Base-by-base conservation (phyloP, 345 rosid species). In the Eutrema heterophyllum region DNA sequence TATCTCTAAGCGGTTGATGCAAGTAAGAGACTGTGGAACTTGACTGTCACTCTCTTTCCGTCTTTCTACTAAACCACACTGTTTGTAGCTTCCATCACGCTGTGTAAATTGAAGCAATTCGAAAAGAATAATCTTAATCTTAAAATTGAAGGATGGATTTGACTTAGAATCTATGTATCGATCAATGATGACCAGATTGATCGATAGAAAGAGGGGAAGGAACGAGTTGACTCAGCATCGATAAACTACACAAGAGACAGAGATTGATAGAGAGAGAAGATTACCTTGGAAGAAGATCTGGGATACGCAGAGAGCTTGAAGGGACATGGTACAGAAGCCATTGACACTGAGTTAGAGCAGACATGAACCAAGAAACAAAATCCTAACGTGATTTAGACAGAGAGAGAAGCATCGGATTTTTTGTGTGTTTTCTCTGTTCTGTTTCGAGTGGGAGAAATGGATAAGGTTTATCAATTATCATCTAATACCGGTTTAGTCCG, bases 251-350 rank as follows among this genome's bases (percentile, higher is more conserved):
- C 27, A 59, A 44, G 44, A 13, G 14, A 35, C 36, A 55, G 18
- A 29, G 11, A 9, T 29, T 27, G 44, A 59, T 16, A 72, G 26
- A 53, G 54, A 68, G 63, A 72, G 44, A 11, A 5, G 36, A 3
- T 26, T 50, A 81, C 84, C 67, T 78, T 68, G 74, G 55, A 67
- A 64, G 75, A 68, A 51, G 81, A 71, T 52, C 21, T 53, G 39
- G 12, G 45, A 67, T 67, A 59, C 21, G 46, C 5, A 78, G 73
- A 67, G 70, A 78, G 78, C 58, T 75, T 72, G 73, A 67, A 72
- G 27, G 52, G 41, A 67, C 73, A 67, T 56, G 78, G 68, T 48
- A 18, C 16, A 13, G 71, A 74, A 51, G 82, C 82, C 83, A 80
- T 80, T 67, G 10, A 18, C 83, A 80, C 75, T 71, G 10, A 13